Conservation (phyloP, 2,329 filamentous ascomycete genomes). For the Cordyceps cateniannulata region DNA sequence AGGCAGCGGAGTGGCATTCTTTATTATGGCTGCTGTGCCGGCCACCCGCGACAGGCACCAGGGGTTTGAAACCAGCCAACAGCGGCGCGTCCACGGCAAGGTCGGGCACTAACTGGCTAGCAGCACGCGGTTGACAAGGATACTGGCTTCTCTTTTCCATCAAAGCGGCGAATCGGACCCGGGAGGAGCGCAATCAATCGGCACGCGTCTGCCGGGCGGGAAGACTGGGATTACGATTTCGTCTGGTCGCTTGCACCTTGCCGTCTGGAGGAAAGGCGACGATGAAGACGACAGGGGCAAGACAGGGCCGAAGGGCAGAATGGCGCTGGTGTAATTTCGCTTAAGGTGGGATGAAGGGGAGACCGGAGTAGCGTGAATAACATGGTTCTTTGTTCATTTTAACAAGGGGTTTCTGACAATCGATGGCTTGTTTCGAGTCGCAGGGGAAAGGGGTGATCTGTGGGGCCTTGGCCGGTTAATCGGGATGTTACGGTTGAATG, state of each 20-base stretch:
- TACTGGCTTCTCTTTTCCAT: neutral
- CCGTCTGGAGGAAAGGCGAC: neutral
- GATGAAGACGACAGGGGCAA: neutral
- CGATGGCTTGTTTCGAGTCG: neutral
- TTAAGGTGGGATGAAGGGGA: conserved; percentile 1
- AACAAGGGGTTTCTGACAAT: neutral
- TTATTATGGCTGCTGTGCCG: neutral
- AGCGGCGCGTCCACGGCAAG: neutral
- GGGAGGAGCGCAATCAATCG: neutral
- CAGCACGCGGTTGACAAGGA: neutral
- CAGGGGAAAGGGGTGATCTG: neutral
- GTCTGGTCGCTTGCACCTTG: neutral
- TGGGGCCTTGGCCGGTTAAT: neutral
- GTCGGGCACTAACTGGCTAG: neutral
- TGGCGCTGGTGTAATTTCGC: neutral
- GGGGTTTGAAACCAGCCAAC: neutral
- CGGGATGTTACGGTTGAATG: conserved; percentile 1
- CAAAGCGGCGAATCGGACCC: neutral
- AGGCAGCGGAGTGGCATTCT: too few species aligned
- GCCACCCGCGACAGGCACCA: neutral
- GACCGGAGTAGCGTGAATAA: neutral
- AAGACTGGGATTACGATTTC: neutral
- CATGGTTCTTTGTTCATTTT: neutral
- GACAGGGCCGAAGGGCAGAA: neutral
- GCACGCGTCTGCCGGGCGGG: neutral